Evolutionary conservation across 2,329 filamentous ascomycete species (phyloP), one percentile per base, ranked within the genome.

Genomic region (Alternaria rosae): DNA sequence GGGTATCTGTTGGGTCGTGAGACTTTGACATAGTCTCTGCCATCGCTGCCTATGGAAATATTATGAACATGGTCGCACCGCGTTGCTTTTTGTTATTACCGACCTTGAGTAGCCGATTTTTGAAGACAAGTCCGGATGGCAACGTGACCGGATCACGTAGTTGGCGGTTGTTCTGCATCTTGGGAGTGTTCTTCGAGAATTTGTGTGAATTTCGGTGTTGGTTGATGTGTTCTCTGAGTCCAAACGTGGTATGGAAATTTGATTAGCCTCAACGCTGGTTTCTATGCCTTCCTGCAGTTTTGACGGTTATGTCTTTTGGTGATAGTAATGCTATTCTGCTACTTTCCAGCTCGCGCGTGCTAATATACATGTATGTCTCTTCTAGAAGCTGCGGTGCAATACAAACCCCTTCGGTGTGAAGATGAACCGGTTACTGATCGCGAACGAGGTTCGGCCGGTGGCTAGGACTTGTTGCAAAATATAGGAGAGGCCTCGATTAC

Each of bases 81-180:
- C 1, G 83, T 78, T 26, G 83, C 70, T 41, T 69, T 38, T 74
- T 50, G 87, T 83, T 5, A 84, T 81, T 77, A 88, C 82, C 8
- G 59, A 74, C 72, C 62, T 81, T 79, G 12, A 79, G 70, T 4
- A 80, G 70, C 17, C 79, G 73, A 35, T 81, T 81, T 7, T 72
- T 73, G 13, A 81, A 72, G 3, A 69, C 71, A 7, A 77, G 54
- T 11, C 75, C 74, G 38, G 67, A 73, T 47, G 71, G 72, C 25
- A 70, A 50, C 42, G 64, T 65, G 26, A 79, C 64, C 30, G 65
- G 63, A 17, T 65, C 57, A 20, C 28, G 17, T 35, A 50, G 28
- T 32, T 26, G 50, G 35, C 17, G 70, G 50, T 20, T 45, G 41
- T 42, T 50, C 47, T 32, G 28, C 47, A 50, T 50, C 47, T 50